phyloP scores from a whole-genome alignment of 192 early-diverging fungal genomes.

The Coemansia sp. region DNA sequence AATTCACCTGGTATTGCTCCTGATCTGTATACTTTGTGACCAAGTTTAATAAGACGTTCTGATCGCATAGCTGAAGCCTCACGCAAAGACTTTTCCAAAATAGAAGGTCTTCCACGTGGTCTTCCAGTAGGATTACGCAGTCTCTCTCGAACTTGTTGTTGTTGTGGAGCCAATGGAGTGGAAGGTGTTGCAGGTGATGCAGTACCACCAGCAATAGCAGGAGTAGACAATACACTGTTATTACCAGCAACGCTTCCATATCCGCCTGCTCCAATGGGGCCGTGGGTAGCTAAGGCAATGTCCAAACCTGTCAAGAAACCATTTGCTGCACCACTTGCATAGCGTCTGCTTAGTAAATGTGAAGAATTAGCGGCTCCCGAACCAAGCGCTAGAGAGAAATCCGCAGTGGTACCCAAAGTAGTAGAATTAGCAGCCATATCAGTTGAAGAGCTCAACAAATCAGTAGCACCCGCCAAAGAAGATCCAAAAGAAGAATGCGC shows the following conservation, averaged over 20 bases:
- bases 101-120: slow-evolving; percentile 48
- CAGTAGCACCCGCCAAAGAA: no score
- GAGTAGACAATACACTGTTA: not conserved
- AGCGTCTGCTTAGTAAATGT: slow-evolving; percentile 18
- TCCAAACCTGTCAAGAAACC: slow-evolving; percentile 7
- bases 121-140: slow-evolving; percentile 50
- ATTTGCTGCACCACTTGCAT: slow-evolving; percentile 4
- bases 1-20: slow-evolving; percentile 37
- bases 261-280: not conserved
- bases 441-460: no score
- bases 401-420: not conserved
- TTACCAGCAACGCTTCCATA: not conserved
- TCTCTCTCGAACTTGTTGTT: slow-evolving; percentile 29
- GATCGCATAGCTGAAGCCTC: slow-evolving; percentile 32
- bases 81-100: slow-evolving; percentile 51
- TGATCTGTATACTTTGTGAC: not conserved
- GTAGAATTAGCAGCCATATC: no score
- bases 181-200: slow-evolving; percentile 12
- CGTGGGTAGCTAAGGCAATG: not conserved
- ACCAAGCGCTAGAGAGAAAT: not conserved
- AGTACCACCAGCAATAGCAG: not conserved
- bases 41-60: slow-evolving; percentile 2
- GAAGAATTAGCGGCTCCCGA: not conserved
- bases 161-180: slow-evolving; percentile 10
- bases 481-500: no score